A percentile compares a stretch with the other conserved stretches of the same genome.
Evolutionary conservation across 2,329 filamentous ascomycete species (phyloP).

Genomic region (Niveomyces coronatus): DNA sequence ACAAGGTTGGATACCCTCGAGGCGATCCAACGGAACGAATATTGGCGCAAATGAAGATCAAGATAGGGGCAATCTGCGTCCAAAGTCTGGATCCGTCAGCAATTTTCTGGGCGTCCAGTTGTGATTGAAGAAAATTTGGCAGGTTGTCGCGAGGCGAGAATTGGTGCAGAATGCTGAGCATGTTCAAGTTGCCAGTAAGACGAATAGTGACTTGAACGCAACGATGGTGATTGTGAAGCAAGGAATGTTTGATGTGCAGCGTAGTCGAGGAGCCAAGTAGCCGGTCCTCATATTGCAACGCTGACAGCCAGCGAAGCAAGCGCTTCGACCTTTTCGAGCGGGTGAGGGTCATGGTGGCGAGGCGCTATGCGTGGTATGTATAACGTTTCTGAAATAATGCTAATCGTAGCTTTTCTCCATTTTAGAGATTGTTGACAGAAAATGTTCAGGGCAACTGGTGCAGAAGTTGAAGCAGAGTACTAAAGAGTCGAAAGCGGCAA

Average conservation of each 20-base stretch:
- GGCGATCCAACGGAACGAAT: conserved; percentile 12
- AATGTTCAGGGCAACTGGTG: conserved; percentile 1
- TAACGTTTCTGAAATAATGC: conserved; percentile 11
- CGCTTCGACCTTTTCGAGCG: conserved; percentile 23
- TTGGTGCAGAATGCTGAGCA: conserved; percentile 15
- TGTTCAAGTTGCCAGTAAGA: conserved; percentile 18
- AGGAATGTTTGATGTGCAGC: conserved; percentile 22
- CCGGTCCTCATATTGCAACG: conserved; percentile 28
- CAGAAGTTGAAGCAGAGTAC: neutral
- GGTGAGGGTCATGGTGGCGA: conserved; percentile 18
- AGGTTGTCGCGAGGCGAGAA: conserved; percentile 12
- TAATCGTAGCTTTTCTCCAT: conserved; percentile 10
- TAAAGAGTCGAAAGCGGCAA: neutral
- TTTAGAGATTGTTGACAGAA: conserved; percentile 6
- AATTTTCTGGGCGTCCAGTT: conserved; percentile 19
- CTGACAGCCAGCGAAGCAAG: conserved; percentile 23
- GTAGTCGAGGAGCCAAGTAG: conserved; percentile 21
- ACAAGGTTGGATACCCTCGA: conserved; percentile 26
- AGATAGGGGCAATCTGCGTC: conserved; percentile 22
- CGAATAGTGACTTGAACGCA: conserved; percentile 21
- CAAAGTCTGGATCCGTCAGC: conserved; percentile 21
- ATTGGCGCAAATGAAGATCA: conserved; percentile 23
- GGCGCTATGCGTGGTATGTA: conserved; percentile 7
- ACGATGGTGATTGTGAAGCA: conserved; percentile 20
- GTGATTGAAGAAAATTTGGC: conserved; percentile 18